Conservation (phyloP, 192 early-diverging fungal species). For the Phlyctochytrium arcticum region DNA sequence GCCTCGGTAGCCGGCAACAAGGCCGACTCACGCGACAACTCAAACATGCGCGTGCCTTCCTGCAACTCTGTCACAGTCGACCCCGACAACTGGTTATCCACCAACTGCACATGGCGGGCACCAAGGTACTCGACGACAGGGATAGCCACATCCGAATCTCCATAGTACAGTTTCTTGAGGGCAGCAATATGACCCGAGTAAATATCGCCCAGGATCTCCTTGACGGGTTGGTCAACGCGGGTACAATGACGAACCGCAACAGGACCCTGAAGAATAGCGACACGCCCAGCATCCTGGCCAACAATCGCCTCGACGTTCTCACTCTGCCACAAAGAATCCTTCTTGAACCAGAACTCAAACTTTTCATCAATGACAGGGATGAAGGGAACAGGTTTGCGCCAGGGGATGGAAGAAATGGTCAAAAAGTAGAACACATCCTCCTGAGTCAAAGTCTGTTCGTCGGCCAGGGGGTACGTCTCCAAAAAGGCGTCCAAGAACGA, state of each 20-base stretch:
- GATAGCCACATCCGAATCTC: conserved; percentile 54
- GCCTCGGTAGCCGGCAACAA: conserved; percentile 52
- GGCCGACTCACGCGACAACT: conserved; percentile 48
- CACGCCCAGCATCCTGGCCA: conserved; percentile 78
- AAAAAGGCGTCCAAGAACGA: conserved; percentile 66
- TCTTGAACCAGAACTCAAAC: conserved; percentile 87
- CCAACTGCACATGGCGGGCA: conserved; percentile 24
- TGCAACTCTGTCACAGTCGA: conserved; percentile 39
- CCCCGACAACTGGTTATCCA: no score
- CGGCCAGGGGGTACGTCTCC: conserved; percentile 63
- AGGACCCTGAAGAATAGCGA: conserved; percentile 85
- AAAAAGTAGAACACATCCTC: conserved; percentile 85
- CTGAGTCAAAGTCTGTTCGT: conserved; percentile 69
- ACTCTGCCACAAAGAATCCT: conserved; percentile 86
- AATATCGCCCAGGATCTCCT: conserved; percentile 81
- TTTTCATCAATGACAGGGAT: conserved; percentile 81
- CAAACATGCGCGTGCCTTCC: conserved; percentile 48
- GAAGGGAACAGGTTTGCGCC: conserved; percentile 86
- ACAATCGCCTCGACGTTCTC: conserved; percentile 82
- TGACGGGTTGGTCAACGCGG: conserved; percentile 77
- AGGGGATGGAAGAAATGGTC: conserved; percentile 65
- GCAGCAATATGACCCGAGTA: conserved; percentile 73
- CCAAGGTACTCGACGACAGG: conserved; percentile 80
- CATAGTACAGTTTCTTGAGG: conserved; percentile 70
- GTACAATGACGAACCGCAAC: conserved; percentile 72